Evolutionary conservation across 129 eudicot species (phyloP), one percentile per base, ranked within the genome.

Genomic region (Saposhnikovia divaricata): DNA sequence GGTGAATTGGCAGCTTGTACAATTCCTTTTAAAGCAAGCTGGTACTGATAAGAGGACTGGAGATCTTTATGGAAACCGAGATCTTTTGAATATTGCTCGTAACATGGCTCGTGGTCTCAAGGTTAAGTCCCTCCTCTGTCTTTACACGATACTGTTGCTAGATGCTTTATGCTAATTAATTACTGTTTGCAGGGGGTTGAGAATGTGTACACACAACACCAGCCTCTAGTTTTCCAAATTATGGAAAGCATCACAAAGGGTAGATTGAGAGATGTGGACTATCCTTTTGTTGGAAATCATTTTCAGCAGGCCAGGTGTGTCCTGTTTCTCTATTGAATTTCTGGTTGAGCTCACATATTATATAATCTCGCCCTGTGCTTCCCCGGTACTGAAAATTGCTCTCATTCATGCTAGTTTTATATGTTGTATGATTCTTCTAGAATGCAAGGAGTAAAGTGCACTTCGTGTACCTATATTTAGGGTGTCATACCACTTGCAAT

Each of bases 81-180:
- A 95, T 85, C 87, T 95, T 53, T 82, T 95, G 57, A 95, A 90
- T 80, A 90, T 92, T 79, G 98, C 97, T 47, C 98, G 93, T 70
- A 95, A 90, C 84, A 92, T 95, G 98, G 98, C 98, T 86, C 98
- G 97, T 82, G 98, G 98, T 74, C 90, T 92, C 48, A 95, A 95
- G 95, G 98, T 94, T 66, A 44, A 83, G n/a, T 79, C 75, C 77
- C 71, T 48, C 70, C 42, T 45, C 75, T 50, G 25, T 70, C 12
- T 19, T 12, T 42, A 2, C 10, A 53, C 6, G 46, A 43, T 70
- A 57, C 43, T 40, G 51, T 50, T 37, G 31, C 40, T 40, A 6
- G 79, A 53, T 74, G 42, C 46, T 74, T 27, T 76, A 66, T n/a
- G 79, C 79, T 68, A 38, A 13, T 81, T 5, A 28, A 28, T 45